Evolutionary conservation across 495 filamentous ascomycete genomes (phyloP).

Genomic region (Penicillium macrosclerotiorum): DNA sequence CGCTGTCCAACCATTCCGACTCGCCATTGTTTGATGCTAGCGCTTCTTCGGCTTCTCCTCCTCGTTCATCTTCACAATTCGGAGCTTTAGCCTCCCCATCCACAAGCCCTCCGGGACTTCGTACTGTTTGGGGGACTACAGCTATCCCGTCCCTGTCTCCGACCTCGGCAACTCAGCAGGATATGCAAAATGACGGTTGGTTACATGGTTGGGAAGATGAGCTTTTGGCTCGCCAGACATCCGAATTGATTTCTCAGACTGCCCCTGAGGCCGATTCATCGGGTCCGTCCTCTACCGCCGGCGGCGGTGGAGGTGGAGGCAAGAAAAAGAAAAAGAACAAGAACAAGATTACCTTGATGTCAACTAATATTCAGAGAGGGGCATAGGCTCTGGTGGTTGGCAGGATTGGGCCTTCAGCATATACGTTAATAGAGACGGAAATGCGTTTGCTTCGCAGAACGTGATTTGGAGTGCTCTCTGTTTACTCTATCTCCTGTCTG

Average conservation of each 20-base stretch:
- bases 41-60: constrained; percentile 57
- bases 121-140: constrained; percentile 87
- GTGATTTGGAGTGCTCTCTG: constrained; percentile 1
- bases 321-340: constrained; percentile 87
- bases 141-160: constrained; percentile 55
- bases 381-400: constrained; percentile 37
- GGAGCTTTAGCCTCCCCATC: constrained; percentile 68
- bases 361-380: constrained; percentile 70
- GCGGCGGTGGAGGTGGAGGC: constrained; percentile 22
- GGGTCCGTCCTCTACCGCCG: constrained; percentile 18
- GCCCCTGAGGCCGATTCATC: constrained; percentile 25
- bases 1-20: constrained; percentile 50
- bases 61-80: constrained; percentile 54
- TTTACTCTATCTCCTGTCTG: background rate
- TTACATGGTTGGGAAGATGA: constrained; percentile 73
- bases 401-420: background rate
- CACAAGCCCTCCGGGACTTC: constrained; percentile 68
- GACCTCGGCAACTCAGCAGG: constrained; percentile 32
- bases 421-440: background rate
- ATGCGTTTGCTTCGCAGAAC: background rate
- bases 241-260: constrained; percentile 37
- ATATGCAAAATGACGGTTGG: constrained; percentile 70
- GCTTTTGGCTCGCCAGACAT: constrained; percentile 51
- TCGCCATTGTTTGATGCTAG: constrained; percentile 40
- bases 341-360: constrained; percentile 92